These are phyloP conservation scores for Mycosphaerella arachidis DNA, from an alignment of 2,329 filamentous ascomycete genomes.

Conservation along the genomic window DNA sequence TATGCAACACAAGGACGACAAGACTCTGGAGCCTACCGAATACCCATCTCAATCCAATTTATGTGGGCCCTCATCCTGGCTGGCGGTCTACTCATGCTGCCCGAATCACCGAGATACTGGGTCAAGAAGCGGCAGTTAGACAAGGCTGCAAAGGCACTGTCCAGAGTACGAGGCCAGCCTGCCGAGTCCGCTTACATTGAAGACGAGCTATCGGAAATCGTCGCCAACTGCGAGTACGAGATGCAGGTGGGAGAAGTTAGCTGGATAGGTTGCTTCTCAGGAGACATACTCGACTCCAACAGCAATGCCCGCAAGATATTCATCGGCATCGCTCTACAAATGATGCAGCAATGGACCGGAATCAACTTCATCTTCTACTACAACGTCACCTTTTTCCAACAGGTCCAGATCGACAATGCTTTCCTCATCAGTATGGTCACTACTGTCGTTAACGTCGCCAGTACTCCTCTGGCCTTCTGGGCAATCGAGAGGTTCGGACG, in stretches of 20 bases:
- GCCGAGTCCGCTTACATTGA: conserved; percentile 68
- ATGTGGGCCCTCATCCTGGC: conserved; percentile 73
- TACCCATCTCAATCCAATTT: conserved; percentile 76
- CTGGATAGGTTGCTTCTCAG: conserved; percentile 53
- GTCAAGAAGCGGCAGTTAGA: conserved; percentile 72
- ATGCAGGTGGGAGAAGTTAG: conserved; percentile 57
- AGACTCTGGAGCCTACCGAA: conserved; percentile 68
- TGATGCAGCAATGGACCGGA: conserved; percentile 63
- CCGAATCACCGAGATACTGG: conserved; percentile 80
- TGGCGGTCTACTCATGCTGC: conserved; percentile 67
- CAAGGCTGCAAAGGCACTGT: conserved; percentile 59
- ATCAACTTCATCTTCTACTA: conserved; percentile 77
- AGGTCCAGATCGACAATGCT: conserved; percentile 66
- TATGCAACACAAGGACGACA: conserved; percentile 62
- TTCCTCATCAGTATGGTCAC: conserved; percentile 85
- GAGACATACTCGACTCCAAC: conserved; percentile 49
- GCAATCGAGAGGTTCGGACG: conserved; percentile 79
- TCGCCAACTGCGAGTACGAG: conserved; percentile 87
- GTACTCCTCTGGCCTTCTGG: conserved; percentile 84
- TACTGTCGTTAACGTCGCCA: conserved; percentile 81
- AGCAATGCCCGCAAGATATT: conserved; percentile 48
- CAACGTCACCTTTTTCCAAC: conserved; percentile 78
- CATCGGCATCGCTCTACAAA: conserved; percentile 44
- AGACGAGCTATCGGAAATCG: conserved; percentile 76
- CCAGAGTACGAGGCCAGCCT: conserved; percentile 70